These are phyloP conservation scores for Begonia peltatifolia DNA, from an alignment of 306 rosid genomes.

Conservation along the genomic window DNA sequence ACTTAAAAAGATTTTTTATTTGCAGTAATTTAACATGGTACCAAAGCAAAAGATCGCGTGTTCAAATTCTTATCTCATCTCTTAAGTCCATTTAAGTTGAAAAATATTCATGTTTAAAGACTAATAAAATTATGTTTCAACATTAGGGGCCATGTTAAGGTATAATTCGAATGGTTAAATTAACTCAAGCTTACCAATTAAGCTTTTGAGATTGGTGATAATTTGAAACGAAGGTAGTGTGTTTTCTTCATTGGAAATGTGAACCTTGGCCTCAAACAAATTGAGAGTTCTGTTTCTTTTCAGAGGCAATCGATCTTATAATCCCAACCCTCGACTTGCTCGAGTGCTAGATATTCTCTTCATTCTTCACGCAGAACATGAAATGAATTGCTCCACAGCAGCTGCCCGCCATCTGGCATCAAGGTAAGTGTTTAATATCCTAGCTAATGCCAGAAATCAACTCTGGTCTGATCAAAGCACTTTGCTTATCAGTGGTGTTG, in stretches of 20 bases:
- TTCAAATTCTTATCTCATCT: no score
- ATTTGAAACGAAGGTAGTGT: slow-evolving; percentile 1
- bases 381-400: slow-evolving; percentile 93
- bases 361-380: slow-evolving; percentile 83
- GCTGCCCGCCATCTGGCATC: slow-evolving; percentile 83
- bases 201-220: not conserved
- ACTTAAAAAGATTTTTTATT: no score
- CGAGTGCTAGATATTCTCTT: slow-evolving; percentile 75
- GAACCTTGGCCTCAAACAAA: slow-evolving; percentile 2
- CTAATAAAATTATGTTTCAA: no score
- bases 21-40: no score
- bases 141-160: no score
- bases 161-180: no score
- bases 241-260: not conserved
- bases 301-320: slow-evolving; percentile 70
- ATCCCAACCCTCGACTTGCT: slow-evolving; percentile 73
- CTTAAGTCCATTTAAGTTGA: no score
- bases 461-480: slow-evolving; percentile 6
- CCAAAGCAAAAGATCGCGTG: no score
- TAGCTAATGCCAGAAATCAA: not conserved
- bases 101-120: no score
- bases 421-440: slow-evolving; percentile 28
- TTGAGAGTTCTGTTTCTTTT: slow-evolving; percentile 5
- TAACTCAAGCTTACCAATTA: no score
- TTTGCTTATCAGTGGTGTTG: slow-evolving; percentile 55